Conservation (phyloP, 2,329 filamentous ascomycete species). For the Aureobasidium leucospermi region DNA sequence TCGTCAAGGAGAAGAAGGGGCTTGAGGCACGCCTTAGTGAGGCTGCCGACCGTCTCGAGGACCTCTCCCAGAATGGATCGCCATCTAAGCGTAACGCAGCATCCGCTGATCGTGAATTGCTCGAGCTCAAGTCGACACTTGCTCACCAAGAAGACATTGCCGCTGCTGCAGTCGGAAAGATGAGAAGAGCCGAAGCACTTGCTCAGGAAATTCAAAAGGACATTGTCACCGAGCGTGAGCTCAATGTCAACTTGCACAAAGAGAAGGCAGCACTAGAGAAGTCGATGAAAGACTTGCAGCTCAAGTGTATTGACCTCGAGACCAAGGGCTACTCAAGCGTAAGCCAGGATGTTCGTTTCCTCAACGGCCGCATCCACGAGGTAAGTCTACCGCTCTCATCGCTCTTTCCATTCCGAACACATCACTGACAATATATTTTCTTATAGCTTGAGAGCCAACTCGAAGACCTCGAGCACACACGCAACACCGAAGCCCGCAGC, state of each 20-base stretch:
- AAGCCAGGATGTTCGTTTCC: conserved; percentile 89
- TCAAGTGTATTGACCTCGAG: conserved; percentile 85
- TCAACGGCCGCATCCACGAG: conserved; percentile 92
- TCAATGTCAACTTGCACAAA: conserved; percentile 72
- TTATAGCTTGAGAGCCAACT: conserved; percentile 53
- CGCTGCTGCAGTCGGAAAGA: conserved; percentile 88
- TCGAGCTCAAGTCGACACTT: conserved; percentile 80
- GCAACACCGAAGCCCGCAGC: conserved; percentile 74
- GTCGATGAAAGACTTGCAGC: conserved; percentile 79
- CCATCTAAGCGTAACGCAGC: conserved; percentile 86
- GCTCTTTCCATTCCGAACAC: conserved; percentile 8
- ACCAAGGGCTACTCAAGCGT: conserved; percentile 94
- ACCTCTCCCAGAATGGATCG: conserved; percentile 68
- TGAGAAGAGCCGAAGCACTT: conserved; percentile 85
- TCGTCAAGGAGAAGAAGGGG: conserved; percentile 82
- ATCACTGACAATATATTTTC: conserved; percentile 23
- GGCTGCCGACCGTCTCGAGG: conserved; percentile 80
- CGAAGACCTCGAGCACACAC: conserved; percentile 73
- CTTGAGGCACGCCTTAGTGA: conserved; percentile 80
- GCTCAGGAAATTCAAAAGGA: conserved; percentile 89
- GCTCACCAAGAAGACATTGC: conserved; percentile 93
- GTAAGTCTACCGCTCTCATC: conserved; percentile 45
- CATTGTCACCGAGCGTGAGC: conserved; percentile 76
- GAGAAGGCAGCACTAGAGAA: conserved; percentile 89
- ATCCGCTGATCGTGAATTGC: conserved; percentile 76